These are phyloP conservation scores for Phytophthora pseudosyringae DNA, from an alignment of 352 stramenopile genomes.

Conservation along the genomic window DNA sequence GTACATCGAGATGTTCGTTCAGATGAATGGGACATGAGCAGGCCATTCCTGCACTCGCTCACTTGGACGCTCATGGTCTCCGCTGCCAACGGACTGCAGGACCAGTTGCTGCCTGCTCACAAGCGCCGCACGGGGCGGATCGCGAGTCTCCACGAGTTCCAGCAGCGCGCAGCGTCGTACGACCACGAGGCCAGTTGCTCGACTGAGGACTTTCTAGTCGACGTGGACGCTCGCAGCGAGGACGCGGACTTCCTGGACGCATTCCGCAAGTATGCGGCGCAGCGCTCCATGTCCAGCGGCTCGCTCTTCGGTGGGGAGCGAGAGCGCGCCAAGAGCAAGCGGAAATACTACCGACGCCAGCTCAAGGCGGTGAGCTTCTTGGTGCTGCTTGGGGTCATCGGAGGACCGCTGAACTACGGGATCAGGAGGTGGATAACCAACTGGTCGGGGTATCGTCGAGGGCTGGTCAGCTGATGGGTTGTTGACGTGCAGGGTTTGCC, in stretches of 20 bases:
- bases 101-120: slow-evolving; percentile 60
- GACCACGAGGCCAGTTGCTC: slow-evolving; percentile 27
- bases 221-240: slow-evolving; percentile 20
- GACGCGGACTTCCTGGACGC: slow-evolving; percentile 43
- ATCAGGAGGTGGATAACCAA: slow-evolving; percentile 46
- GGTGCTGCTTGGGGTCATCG: slow-evolving; percentile 75
- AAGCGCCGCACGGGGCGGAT: slow-evolving; percentile 72
- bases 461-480: not conserved
- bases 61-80: not conserved
- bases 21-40: slow-evolving; percentile 3
- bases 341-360: slow-evolving; percentile 60
- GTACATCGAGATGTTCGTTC: too few species aligned
- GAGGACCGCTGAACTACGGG: slow-evolving; percentile 70
- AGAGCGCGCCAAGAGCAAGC: slow-evolving; percentile 43
- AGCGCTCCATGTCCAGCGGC: slow-evolving; percentile 47
- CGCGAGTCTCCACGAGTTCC: slow-evolving; percentile 76
- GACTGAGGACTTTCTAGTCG: slow-evolving; percentile 27
- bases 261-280: slow-evolving; percentile 43
- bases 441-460: slow-evolving; percentile 10
- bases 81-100: slow-evolving; percentile 21
- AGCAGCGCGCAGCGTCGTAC: slow-evolving; percentile 70
- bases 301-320: slow-evolving; percentile 66
- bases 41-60: not conserved
- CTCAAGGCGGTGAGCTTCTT: slow-evolving; percentile 73
- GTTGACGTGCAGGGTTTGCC: slow-evolving; percentile 27